Evolutionary conservation across 2,329 filamentous ascomycete species (phyloP).

Genomic region (Penicillium brasilianum): DNA sequence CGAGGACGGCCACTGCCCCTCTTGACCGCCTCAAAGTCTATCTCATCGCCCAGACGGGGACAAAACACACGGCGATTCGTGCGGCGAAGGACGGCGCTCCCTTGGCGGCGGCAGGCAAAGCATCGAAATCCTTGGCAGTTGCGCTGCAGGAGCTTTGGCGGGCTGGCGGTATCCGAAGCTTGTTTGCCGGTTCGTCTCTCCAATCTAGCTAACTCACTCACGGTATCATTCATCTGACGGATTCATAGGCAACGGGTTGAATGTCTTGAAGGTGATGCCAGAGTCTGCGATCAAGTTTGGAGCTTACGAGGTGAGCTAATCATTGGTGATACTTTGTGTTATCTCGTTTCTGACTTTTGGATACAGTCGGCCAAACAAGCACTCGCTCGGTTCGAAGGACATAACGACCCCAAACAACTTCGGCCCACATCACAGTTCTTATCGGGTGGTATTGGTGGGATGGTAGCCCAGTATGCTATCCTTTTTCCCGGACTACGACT

Average conservation of each 20-base stretch:
- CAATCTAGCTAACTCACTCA: not conserved
- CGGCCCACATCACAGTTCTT: constrained; percentile 86
- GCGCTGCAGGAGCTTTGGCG: constrained; percentile 81
- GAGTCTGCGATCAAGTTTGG: constrained; percentile 99
- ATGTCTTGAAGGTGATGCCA: constrained; percentile 97
- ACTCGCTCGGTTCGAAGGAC: constrained; percentile 84
- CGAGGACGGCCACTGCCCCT: constrained; percentile 91
- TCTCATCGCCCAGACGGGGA: constrained; percentile 85
- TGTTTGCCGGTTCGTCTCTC: constrained; percentile 81
- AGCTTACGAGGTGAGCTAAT: constrained; percentile 74
- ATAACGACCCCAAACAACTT: constrained; percentile 78
- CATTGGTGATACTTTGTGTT: not conserved
- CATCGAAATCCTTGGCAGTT: constrained; percentile 70
- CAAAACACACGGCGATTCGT: constrained; percentile 62
- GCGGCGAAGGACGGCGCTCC: constrained; percentile 74
- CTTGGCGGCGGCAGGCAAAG: constrained; percentile 67
- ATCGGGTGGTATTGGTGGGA: constrained; percentile 87
- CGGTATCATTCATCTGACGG: constrained; percentile 26
- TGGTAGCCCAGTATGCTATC: constrained; percentile 79
- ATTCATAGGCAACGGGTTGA: constrained; percentile 84
- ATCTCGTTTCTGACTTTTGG: constrained; percentile 22
- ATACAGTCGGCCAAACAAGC: constrained; percentile 78
- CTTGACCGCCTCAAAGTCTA: constrained; percentile 98
- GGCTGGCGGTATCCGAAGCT: constrained; percentile 81
- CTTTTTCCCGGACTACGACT: not conserved